Evolutionary conservation across 2,329 filamentous ascomycete species (phyloP).

Genomic region (Alternaria gansuensis): DNA sequence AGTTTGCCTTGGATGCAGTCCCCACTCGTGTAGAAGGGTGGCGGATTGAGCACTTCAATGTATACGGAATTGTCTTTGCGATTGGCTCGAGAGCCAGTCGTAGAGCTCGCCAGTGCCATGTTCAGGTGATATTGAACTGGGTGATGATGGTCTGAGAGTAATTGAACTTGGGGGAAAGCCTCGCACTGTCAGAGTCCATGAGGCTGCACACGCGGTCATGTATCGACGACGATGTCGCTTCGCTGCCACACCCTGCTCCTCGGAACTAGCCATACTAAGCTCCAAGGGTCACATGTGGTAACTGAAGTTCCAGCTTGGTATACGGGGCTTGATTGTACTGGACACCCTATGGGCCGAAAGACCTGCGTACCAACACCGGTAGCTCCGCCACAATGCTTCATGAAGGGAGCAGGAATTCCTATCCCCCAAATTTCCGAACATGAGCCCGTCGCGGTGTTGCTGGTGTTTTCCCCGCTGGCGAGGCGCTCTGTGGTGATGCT

Average conservation of each 20-base stretch:
- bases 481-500: slow-evolving; percentile 19
- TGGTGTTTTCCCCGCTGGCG: background rate
- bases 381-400: slow-evolving; percentile 6
- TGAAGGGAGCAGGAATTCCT: background rate
- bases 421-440: background rate
- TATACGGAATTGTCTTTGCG: slow-evolving; percentile 29
- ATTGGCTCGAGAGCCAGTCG: slow-evolving; percentile 21
- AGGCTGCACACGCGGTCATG: background rate
- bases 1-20: slow-evolving; percentile 35
- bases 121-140: background rate
- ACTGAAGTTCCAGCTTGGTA: slow-evolving; percentile 14
- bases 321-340: slow-evolving; percentile 3
- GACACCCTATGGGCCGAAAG: slow-evolving; percentile 1
- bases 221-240: slow-evolving; percentile 13
- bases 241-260: slow-evolving; percentile 13
- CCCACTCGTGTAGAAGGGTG: slow-evolving; percentile 32
- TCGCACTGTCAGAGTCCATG: slow-evolving; percentile 3
- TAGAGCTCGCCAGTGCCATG: slow-evolving; percentile 23
- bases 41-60: slow-evolving; percentile 25
- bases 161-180: background rate
- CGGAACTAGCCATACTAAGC: slow-evolving; percentile 18
- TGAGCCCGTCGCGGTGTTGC: slow-evolving; percentile 9
- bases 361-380: background rate
- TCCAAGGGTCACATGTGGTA: slow-evolving; percentile 7
- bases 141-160: background rate